Percentiles rank a stretch among this genome's conserved stretches.
Conservation (phyloP, 2,329 filamentous ascomycete species). For the Epichloe coenophiala region DNA sequence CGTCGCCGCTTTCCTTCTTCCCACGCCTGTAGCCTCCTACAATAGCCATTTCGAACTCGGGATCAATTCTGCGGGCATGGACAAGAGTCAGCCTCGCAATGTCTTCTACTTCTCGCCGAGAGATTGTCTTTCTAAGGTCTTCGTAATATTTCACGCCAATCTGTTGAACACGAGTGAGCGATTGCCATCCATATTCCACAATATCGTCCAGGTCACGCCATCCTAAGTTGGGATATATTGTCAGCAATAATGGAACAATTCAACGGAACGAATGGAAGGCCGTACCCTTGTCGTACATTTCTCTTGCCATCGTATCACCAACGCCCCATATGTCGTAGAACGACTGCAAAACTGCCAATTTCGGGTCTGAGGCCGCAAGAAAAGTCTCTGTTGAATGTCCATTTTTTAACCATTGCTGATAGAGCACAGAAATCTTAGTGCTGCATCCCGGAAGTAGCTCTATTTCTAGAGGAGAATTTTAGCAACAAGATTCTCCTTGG, state of each 20-base stretch:
- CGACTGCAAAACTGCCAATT: constrained; percentile 46
- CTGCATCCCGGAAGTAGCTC: constrained; percentile 64
- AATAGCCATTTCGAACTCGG: constrained; percentile 43
- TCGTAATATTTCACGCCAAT: constrained; percentile 92
- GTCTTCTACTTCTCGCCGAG: constrained; percentile 56
- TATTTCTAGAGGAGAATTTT: constrained; percentile 25
- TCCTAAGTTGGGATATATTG: constrained; percentile 21
- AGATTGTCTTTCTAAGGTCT: constrained; percentile 61
- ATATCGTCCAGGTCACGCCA: constrained; percentile 82
- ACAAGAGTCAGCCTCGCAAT: constrained; percentile 51
- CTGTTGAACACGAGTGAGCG: constrained; percentile 68
- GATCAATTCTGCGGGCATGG: constrained; percentile 51
- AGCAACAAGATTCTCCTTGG: background rate
- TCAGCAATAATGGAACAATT: background rate
- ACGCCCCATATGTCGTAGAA: constrained; percentile 94
- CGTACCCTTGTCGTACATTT: constrained; percentile 58
- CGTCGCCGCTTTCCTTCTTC: constrained; percentile 61
- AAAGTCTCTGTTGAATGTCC: constrained; percentile 50
- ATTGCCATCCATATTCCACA: constrained; percentile 66
- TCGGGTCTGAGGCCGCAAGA: constrained; percentile 49
- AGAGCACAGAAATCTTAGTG: constrained; percentile 63
- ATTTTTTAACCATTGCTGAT: constrained; percentile 54
- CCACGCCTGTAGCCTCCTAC: constrained; percentile 75
- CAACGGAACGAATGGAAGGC: background rate
- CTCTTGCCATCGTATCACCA: constrained; percentile 62